phyloP scores from a whole-genome alignment of 805 yeast genomes.

The Cyberlindnera galapagoensis region DNA sequence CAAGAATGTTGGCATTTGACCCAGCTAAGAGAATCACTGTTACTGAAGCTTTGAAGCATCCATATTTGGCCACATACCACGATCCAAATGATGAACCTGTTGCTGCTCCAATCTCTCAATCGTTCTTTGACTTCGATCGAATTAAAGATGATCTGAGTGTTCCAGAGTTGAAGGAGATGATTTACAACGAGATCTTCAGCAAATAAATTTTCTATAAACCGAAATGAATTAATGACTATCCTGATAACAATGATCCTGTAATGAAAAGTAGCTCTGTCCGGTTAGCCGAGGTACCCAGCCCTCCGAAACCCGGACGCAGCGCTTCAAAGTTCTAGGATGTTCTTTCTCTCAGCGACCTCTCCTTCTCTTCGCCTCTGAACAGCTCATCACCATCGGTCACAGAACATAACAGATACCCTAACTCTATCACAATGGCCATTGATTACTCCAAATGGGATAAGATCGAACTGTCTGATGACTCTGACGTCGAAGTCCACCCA shows the following conservation, averaged over 20 bases:
- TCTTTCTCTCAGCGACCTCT: too few relatives aligned
- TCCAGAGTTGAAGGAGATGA: constrained; percentile 68
- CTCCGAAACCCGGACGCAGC: too few relatives aligned
- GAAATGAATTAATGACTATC: too few relatives aligned
- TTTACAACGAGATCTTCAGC: constrained; percentile 67
- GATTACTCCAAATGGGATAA: constrained; percentile 99
- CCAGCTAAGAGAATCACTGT: constrained; percentile 81
- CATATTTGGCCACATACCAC: constrained; percentile 81
- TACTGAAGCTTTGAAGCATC: constrained; percentile 77
- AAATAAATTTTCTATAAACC: neutral
- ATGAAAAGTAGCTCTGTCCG: too few relatives aligned
- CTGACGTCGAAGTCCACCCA: constrained; percentile 96
- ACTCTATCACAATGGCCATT: constrained; percentile 58
- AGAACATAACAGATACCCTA: too few relatives aligned
- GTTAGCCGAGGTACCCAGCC: too few relatives aligned
- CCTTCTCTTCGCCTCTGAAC: too few relatives aligned
- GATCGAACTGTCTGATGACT: constrained; percentile 91
- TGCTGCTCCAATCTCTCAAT: constrained; percentile 75
- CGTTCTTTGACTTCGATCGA: constrained; percentile 85
- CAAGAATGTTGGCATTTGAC: constrained; percentile 72
- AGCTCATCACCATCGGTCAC: too few relatives aligned
- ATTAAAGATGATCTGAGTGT: constrained; percentile 72
- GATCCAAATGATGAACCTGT: constrained; percentile 92
- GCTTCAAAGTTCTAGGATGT: too few relatives aligned
- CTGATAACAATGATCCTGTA: too few relatives aligned